Evolutionary conservation across 345 rosid species (phyloP), one percentile per base, ranked within the genome.

Genomic region (Anacardium occidentale): DNA sequence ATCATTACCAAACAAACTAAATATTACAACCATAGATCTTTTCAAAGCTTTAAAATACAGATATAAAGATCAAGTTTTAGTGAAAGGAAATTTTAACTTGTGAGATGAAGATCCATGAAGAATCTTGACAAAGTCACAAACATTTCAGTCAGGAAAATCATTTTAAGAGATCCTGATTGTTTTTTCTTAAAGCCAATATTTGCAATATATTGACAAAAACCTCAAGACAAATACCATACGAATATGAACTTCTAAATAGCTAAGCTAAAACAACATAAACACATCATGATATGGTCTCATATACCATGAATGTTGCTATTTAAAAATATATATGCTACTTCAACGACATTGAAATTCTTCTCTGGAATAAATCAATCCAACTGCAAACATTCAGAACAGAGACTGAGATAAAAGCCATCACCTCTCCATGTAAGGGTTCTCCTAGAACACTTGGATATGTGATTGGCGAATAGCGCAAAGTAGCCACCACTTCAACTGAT

Each of bases 391-490:
- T 59, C 54, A 18, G 0, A 55, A 37, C 11, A 7, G 70, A 61
- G 29, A 32, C 22, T 20, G 25, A 75, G 42, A 71, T 62, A 52
- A 55, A 79, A 73, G 66, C 62, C 61, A 76, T 81, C 68, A 92
- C 99, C 99, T 95, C 99, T 83, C 99, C 98, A 74, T 87, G 88
- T 56, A 95, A 82, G 29, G 98, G 97, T 81, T 95, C 99, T 71
- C 99, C 98, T 66, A 95, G 97, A 51, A 95, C 97, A 77, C 97
- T 95, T 62, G 98, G 96, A 80, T 95, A 93, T 58, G 99, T 92
- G 76, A 95, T 91, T 21, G 99, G 99, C 56, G 99, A 93, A 82
- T 80, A 81, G 2, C 96, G 88, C 76, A 90, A 70, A 85, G 89
- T 92, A 14, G 88, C 82, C 63, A 76, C 83, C 45, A 84, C 83